A percentile compares a stretch with the other conserved stretches of the same genome.
These are phyloP conservation scores for Didymella exigua DNA, from an alignment of 2,329 filamentous ascomycete species.

Conservation along the genomic window DNA sequence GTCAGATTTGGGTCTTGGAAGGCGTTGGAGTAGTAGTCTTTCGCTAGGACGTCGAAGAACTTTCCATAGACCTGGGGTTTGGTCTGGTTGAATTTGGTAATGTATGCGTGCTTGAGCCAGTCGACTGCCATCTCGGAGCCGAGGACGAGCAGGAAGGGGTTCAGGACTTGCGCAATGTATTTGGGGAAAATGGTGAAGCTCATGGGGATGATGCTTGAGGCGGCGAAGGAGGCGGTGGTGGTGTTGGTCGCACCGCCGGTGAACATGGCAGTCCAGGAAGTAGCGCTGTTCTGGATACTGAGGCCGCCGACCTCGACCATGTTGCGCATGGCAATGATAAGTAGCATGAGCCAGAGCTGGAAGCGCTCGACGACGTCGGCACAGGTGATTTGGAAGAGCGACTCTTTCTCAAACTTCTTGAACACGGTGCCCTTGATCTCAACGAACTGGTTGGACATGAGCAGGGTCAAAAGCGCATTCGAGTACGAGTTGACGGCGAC, in stretches of 20 bases:
- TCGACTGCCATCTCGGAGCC: slow-evolving; percentile 97
- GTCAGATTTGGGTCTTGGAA: slow-evolving; percentile 91
- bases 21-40: slow-evolving; percentile 97
- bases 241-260: slow-evolving; percentile 50
- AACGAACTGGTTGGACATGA: slow-evolving; percentile 97
- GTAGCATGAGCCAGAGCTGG: slow-evolving; percentile 94
- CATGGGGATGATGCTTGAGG: slow-evolving; percentile 79
- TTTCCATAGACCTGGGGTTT: slow-evolving; percentile 87
- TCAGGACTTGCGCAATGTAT: slow-evolving; percentile 87
- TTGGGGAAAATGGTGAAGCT: slow-evolving; percentile 89
- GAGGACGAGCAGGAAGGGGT: slow-evolving; percentile 90
- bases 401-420: slow-evolving; percentile 98
- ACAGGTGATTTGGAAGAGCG: slow-evolving; percentile 93
- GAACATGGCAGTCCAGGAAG: slow-evolving; percentile 40
- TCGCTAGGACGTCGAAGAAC: slow-evolving; percentile 91
- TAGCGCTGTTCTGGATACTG: slow-evolving; percentile 55
- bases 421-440: slow-evolving; percentile 99
- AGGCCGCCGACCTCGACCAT: slow-evolving; percentile 93
- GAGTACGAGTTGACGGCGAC: slow-evolving; percentile 99
- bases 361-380: slow-evolving; percentile 97
- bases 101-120: slow-evolving; percentile 96
- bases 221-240: slow-evolving; percentile 58
- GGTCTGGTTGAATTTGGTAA: slow-evolving; percentile 98
- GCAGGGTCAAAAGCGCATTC: slow-evolving; percentile 87
- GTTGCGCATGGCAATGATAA: slow-evolving; percentile 95